A percentile compares a stretch with the other conserved stretches of the same genome.
phyloP scores from a whole-genome alignment of 139 green algal genomes.

The Chlamydomonas applanata region DNA sequence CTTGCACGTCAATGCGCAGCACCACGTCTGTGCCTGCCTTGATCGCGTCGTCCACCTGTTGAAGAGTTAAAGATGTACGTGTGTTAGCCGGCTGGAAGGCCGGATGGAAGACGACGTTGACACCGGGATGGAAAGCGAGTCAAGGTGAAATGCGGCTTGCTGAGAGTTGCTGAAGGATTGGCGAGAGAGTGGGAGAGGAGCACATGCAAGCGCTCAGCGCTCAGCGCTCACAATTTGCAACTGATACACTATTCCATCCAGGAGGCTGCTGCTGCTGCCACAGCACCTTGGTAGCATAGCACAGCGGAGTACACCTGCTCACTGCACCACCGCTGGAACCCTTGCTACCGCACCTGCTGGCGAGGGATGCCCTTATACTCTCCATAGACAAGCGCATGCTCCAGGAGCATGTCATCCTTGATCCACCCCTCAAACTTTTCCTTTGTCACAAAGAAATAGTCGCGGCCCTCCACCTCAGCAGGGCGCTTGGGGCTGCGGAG shows the following conservation, averaged over 20 bases:
- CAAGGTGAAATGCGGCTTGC: too few relatives aligned
- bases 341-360: constrained; percentile 60
- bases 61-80: neutral
- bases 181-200: too few relatives aligned
- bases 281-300: too few relatives aligned
- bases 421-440: constrained; percentile 91
- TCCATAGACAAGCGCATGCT: constrained; percentile 95
- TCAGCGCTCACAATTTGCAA: too few relatives aligned
- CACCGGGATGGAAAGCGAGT: too few relatives aligned
- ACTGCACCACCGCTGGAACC: neutral
- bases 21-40: constrained; percentile 81
- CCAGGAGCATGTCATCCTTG: constrained; percentile 71
- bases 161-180: too few relatives aligned
- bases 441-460: constrained; percentile 92
- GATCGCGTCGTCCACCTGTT: constrained; percentile 68
- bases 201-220: too few relatives aligned
- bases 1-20: constrained; percentile 92
- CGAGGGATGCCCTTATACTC: constrained; percentile 95
- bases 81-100: too few relatives aligned
- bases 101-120: too few relatives aligned
- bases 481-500: constrained; percentile 58
- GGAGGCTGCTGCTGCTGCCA: too few relatives aligned
- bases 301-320: too few relatives aligned
- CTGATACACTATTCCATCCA: too few relatives aligned
- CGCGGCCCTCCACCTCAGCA: constrained; percentile 82